Base-by-base conservation (phyloP, 805 yeast genomes). In the Wickerhamiella kurtzmanii region DNA sequence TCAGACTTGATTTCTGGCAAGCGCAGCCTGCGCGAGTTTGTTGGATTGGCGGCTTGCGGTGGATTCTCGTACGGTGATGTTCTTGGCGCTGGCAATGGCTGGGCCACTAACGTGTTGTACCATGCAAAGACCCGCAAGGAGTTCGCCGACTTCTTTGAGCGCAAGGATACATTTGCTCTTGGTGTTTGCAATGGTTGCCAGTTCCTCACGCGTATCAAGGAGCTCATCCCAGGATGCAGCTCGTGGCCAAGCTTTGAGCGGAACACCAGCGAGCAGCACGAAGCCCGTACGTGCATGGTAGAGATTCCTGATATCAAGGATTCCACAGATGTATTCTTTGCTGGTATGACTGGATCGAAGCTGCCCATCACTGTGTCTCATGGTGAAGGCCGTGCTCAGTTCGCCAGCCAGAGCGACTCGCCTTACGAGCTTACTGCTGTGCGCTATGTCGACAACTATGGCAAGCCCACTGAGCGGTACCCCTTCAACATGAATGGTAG, bases 111-210 rank as follows among this genome's bases (percentile, higher is more conserved):
- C 16, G 95, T 92, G 8, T 68, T 92, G 54, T 87, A 80, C 74
- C 82, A 89, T 61, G 84, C 77, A 35, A 70, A 67, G 46, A 82
- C 89, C 35, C 78, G 92, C 61, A 59, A 71, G 22, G 88, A 85
- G 68, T 92, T 92, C 64, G 66, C 69, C 53, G 73, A 68, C 44
- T 92, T 92, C 65, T 92, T 92, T 77, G 82, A 77, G 46, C 80
- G 98, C 66, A 70, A 71, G 17, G 94, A 92, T 63, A 92, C 98
- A 0, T 92, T 92, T 70, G 94, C 97, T 3, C 79, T 92, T 57
- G 98, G 98, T 66, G 95, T 95, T 43, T 92, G 98, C 75, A 92
- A 92, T 64, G 98, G 98, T 52, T 92, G 98, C 69, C 98, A 92
- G 67, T 92, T 92, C 72, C 68, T 92, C 60, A 80, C 95, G 51